phyloP scores from a whole-genome alignment of 2,329 filamentous ascomycete genomes.

The Diaporthe australafricana region DNA sequence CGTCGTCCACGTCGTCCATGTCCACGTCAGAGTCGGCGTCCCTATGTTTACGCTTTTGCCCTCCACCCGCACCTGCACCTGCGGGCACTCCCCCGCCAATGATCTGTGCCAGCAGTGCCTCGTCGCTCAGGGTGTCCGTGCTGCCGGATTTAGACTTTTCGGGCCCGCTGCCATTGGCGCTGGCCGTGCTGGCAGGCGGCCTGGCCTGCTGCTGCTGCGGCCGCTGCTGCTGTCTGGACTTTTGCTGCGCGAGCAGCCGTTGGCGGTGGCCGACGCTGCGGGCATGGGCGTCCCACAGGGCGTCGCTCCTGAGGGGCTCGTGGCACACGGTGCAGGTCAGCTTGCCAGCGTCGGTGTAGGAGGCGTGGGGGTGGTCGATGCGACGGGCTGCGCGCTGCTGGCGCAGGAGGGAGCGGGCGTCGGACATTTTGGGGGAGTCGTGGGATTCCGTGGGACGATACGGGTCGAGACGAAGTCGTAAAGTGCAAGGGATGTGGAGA shows the following conservation, averaged over 20 bases:
- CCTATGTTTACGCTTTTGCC: slow-evolving; percentile 46
- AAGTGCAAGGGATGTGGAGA: neutral
- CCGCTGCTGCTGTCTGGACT: slow-evolving; percentile 41
- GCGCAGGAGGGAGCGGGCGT: slow-evolving; percentile 83
- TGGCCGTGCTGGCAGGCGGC: slow-evolving; percentile 34
- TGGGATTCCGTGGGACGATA: neutral
- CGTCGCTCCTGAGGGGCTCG: slow-evolving; percentile 72
- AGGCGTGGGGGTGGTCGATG: slow-evolving; percentile 76
- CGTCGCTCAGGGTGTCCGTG: slow-evolving; percentile 44
- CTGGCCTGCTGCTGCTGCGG: slow-evolving; percentile 37
- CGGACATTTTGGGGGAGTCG: slow-evolving; percentile 69
- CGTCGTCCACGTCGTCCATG: slow-evolving; percentile 41
- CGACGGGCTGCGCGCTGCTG: slow-evolving; percentile 81
- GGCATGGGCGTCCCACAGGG: slow-evolving; percentile 74
- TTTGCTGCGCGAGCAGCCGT: slow-evolving; percentile 44
- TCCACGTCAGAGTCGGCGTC: slow-evolving; percentile 48
- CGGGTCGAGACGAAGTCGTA: slow-evolving; percentile 12
- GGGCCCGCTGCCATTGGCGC: slow-evolving; percentile 34
- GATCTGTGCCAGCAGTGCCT: slow-evolving; percentile 38
- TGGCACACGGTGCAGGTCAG: slow-evolving; percentile 76
- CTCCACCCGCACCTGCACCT: neutral
- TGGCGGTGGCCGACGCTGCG: slow-evolving; percentile 60
- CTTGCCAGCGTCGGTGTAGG: slow-evolving; percentile 75
- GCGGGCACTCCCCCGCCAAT: slow-evolving; percentile 16
- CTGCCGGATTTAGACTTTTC: slow-evolving; percentile 36